phyloP scores from a whole-genome alignment of 2,329 filamentous ascomycete species.

The Salinomyces thailandicus region DNA sequence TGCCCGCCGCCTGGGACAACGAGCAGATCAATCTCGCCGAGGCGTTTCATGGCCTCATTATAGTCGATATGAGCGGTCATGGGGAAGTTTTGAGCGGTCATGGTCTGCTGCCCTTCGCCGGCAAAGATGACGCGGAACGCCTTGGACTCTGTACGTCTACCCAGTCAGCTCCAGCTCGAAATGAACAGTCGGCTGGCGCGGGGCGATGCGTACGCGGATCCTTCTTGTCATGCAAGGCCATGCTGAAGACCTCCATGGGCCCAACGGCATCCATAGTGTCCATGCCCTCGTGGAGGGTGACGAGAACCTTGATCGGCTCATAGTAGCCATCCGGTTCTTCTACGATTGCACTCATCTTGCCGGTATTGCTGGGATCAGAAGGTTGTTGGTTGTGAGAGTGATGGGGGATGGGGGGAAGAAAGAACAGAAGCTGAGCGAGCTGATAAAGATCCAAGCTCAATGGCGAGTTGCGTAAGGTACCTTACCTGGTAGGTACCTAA shows the following conservation, averaged over 20 bases:
- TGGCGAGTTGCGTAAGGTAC: background rate
- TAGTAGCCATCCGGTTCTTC: constrained; percentile 30
- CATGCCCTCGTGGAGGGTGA: constrained; percentile 46
- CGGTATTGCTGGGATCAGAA: constrained; percentile 14
- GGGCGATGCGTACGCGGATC: constrained; percentile 42
- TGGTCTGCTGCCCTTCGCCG: constrained; percentile 36
- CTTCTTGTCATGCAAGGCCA: constrained; percentile 44
- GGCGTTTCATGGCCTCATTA: constrained; percentile 63
- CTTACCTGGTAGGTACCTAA: too few species aligned
- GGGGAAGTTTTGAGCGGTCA: constrained; percentile 53
- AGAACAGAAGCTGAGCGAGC: background rate
- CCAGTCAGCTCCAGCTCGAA: too few species aligned
- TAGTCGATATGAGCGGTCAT: constrained; percentile 66
- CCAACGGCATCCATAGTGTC: constrained; percentile 48
- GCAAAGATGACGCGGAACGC: constrained; percentile 46
- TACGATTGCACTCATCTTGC: constrained; percentile 40
- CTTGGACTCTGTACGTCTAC: constrained; percentile 35
- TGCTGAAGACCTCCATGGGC: constrained; percentile 47
- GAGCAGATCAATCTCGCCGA: constrained; percentile 69
- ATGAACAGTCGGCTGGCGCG: too few species aligned
- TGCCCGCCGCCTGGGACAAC: constrained; percentile 64
- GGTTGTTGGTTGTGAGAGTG: background rate
- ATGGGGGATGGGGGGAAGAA: background rate
- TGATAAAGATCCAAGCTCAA: background rate
- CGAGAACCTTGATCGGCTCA: constrained; percentile 49